These are phyloP conservation scores for Musa beccarii DNA, from an alignment of 176 grass and related monocot genomes.

Conservation along the genomic window DNA sequence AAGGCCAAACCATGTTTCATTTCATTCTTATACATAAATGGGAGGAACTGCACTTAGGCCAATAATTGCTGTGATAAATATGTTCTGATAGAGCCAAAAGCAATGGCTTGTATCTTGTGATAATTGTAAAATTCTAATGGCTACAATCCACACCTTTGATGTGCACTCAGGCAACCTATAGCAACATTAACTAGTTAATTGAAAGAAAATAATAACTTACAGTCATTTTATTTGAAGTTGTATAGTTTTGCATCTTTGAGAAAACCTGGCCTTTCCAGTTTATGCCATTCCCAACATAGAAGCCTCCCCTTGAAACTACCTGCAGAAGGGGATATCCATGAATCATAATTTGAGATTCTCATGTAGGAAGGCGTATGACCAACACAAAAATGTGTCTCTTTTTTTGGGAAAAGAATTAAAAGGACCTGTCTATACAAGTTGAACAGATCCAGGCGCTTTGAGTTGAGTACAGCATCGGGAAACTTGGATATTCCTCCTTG, in stretches of 20 bases:
- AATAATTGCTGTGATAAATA: too few relatives aligned
- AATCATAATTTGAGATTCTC: background rate
- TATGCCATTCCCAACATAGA: conserved; percentile 82
- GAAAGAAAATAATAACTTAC: conserved; percentile 21
- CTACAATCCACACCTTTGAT: too few relatives aligned
- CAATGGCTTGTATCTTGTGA: too few relatives aligned
- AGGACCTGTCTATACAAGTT: conserved; percentile 75
- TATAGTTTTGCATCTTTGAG: conserved; percentile 86
- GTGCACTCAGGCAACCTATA: background rate
- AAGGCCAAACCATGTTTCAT: too few relatives aligned
- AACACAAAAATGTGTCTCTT: background rate
- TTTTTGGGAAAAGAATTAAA: background rate
- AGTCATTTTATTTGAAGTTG: conserved; percentile 67
- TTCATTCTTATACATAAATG: too few relatives aligned
- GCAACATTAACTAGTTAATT: background rate
- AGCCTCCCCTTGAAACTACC: conserved; percentile 75
- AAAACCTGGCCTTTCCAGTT: conserved; percentile 91
- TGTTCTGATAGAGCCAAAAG: too few relatives aligned
- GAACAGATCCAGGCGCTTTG: conserved; percentile 71
- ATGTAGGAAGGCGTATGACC: background rate
- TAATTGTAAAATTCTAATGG: too few relatives aligned
- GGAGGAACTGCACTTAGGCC: too few relatives aligned
- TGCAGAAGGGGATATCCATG: conserved; percentile 3
- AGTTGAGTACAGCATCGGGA: conserved; percentile 60
- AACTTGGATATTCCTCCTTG: conserved; percentile 62